These are phyloP conservation scores for Fragaria nilgerrensis DNA, from an alignment of 306 rosid species.

Conservation along the genomic window DNA sequence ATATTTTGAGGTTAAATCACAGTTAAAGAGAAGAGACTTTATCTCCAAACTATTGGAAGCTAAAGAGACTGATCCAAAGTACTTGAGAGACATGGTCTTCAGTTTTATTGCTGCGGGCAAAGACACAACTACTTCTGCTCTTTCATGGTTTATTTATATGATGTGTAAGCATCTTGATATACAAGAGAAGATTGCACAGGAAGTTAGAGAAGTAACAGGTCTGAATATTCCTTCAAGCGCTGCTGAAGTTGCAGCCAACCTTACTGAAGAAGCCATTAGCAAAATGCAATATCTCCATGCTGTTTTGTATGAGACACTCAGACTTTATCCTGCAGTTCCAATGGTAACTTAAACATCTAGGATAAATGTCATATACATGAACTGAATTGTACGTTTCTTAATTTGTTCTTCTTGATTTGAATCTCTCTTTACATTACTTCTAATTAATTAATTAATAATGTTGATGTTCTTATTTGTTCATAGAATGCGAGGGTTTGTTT, in stretches of 20 bases:
- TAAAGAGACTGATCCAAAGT: background rate
- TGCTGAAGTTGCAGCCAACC: background rate
- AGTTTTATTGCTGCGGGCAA: background rate
- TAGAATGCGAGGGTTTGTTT: background rate
- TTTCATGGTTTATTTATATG: background rate
- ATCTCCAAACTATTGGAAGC: background rate
- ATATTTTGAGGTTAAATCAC: background rate
- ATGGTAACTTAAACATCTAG: background rate
- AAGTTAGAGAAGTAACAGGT: background rate
- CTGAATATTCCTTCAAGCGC: background rate
- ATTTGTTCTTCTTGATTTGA: background rate
- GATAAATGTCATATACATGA: background rate
- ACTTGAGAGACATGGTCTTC: slow-evolving; percentile 1
- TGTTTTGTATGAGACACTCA: background rate
- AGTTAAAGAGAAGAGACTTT: background rate
- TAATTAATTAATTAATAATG: no score
- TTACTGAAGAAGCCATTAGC: background rate
- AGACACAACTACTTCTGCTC: background rate
- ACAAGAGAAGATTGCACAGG: background rate
- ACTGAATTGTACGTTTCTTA: background rate
- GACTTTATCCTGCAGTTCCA: background rate
- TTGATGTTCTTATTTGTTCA: background rate
- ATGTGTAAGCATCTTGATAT: background rate
- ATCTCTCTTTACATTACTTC: background rate
- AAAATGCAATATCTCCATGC: slow-evolving; percentile 1